Evolutionary conservation across 345 rosid species (phyloP).

Genomic region (Populus davidiana): DNA sequence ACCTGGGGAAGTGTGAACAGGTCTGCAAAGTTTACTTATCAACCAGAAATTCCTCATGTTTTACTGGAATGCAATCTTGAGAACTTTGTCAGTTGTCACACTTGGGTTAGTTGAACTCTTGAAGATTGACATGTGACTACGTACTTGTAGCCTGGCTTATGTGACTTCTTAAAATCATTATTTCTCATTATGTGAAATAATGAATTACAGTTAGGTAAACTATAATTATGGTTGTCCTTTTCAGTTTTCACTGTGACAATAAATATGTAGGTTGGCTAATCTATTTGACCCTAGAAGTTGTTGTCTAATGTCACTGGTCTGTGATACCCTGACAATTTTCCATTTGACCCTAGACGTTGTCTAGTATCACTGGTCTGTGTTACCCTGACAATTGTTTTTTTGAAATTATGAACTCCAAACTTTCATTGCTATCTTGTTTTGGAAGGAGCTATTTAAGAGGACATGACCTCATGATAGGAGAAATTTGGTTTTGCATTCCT

Average conservation of each 20-base stretch:
- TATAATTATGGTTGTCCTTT: background rate
- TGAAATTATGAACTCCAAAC: background rate
- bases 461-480: background rate
- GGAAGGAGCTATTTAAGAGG: background rate
- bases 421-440: too few species aligned
- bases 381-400: too few species aligned
- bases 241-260: background rate
- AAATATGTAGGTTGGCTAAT: background rate
- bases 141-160: background rate
- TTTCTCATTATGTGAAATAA: background rate
- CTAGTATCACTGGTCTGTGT: too few species aligned
- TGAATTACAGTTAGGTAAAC: background rate
- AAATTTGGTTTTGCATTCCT: background rate
- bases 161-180: background rate
- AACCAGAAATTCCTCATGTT: slow-evolving; percentile 1
- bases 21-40: slow-evolving; percentile 36
- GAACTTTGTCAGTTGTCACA: slow-evolving; percentile 3
- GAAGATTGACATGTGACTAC: background rate
- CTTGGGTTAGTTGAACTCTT: slow-evolving; percentile 3
- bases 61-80: background rate
- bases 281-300: background rate
- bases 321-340: background rate
- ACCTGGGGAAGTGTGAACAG: slow-evolving; percentile 97
- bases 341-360: too few species aligned
- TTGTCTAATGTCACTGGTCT: background rate